phyloP scores from a whole-genome alignment of 2,329 filamentous ascomycete species.

The Cyphellophora europaea region DNA sequence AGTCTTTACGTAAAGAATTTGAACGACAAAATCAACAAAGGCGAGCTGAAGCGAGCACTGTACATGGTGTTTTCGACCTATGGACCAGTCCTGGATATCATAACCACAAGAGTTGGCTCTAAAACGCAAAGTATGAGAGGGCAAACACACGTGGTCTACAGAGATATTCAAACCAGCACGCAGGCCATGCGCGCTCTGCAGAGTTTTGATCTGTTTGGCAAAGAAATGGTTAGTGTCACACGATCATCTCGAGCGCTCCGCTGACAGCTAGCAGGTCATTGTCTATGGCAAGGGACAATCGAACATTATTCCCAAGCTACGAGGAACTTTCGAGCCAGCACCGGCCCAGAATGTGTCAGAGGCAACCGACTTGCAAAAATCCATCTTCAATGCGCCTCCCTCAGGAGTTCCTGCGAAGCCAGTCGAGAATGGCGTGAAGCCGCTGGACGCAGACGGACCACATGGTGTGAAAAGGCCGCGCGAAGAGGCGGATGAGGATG shows the following conservation, averaged over 20 bases:
- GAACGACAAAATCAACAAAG: constrained; percentile 81
- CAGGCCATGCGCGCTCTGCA: constrained; percentile 87
- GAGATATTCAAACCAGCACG: constrained; percentile 82
- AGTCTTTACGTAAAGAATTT: constrained; percentile 87
- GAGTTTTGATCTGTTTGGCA: constrained; percentile 76
- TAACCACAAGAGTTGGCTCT: constrained; percentile 48
- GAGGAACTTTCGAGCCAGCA: constrained; percentile 70
- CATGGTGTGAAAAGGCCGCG: constrained; percentile 59
- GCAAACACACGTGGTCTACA: constrained; percentile 86
- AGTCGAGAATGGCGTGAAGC: constrained; percentile 25
- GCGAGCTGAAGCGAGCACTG: constrained; percentile 73
- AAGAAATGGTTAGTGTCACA: too few species aligned
- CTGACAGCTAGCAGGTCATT: too few species aligned
- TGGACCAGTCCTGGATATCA: constrained; percentile 82
- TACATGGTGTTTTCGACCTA: constrained; percentile 95
- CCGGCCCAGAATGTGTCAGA: constrained; percentile 50
- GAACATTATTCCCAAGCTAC: constrained; percentile 78
- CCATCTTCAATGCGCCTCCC: constrained; percentile 62
- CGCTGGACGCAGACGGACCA: constrained; percentile 45
- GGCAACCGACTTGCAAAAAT: constrained; percentile 67
- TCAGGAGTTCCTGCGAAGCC: constrained; percentile 41
- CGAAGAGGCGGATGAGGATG: constrained; percentile 48
- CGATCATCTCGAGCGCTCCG: constrained; percentile 28
- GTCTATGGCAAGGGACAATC: constrained; percentile 86
- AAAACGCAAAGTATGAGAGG: constrained; percentile 90